A percentile compares a stretch with the other conserved stretches of the same genome.
These are phyloP conservation scores for Colletotrichum aenigma DNA, from an alignment of 2,329 filamentous ascomycete species.

Conservation along the genomic window DNA sequence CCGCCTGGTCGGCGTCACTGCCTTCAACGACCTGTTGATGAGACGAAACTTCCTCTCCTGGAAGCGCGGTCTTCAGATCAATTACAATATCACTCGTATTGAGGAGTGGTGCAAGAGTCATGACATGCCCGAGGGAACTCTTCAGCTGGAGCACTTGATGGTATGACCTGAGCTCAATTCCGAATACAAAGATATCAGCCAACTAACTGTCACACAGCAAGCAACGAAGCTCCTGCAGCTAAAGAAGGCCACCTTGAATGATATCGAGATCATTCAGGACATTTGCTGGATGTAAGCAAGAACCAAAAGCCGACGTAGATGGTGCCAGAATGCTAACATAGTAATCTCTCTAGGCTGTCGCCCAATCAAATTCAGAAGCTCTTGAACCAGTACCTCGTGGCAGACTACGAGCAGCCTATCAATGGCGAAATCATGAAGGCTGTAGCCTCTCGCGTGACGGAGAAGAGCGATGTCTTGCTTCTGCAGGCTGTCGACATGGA, in stretches of 20 bases:
- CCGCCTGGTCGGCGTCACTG: constrained; percentile 91
- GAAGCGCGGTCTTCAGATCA: constrained; percentile 99
- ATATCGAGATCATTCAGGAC: constrained; percentile 99
- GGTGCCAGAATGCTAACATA: background rate
- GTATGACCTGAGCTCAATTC: constrained; percentile 47
- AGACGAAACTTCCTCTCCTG: constrained; percentile 97
- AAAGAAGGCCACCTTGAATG: constrained; percentile 98
- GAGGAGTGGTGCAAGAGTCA: constrained; percentile 99
- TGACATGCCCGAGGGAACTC: constrained; percentile 97
- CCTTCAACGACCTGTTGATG: constrained; percentile 98
- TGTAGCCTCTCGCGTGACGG: constrained; percentile 92
- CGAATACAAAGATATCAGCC: background rate
- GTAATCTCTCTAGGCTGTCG: constrained; percentile 69
- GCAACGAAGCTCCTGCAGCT: constrained; percentile 97
- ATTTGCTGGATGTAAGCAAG: constrained; percentile 97
- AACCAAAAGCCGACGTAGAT: background rate
- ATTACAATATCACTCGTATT: constrained; percentile 99
- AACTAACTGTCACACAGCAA: constrained; percentile 62
- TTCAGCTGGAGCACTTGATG: constrained; percentile 98
- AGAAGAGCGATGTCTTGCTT: constrained; percentile 96
- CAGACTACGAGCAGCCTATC: constrained; percentile 98
- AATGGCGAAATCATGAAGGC: constrained; percentile 99
- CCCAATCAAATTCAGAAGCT: constrained; percentile 99
- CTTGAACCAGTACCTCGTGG: constrained; percentile 96
- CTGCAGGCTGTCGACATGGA: constrained; percentile 98